Conservation (phyloP, 2,329 filamentous ascomycete genomes). For the Fusarium caatingaense region DNA sequence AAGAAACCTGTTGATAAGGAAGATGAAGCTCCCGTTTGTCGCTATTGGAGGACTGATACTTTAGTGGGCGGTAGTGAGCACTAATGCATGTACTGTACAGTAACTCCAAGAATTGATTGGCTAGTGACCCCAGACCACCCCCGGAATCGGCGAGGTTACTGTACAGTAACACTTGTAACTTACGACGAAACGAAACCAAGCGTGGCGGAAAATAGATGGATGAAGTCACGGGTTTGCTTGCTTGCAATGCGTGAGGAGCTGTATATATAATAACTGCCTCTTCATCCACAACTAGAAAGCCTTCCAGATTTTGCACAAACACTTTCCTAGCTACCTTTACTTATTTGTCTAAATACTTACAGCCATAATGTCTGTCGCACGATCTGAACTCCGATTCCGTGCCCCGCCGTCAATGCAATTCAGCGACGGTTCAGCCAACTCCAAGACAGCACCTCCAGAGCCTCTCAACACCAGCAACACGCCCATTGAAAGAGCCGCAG, state of each 20-base stretch:
- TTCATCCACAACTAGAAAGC: rapidly evolving
- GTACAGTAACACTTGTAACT: slow-evolving; percentile 1
- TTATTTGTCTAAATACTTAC: not conserved
- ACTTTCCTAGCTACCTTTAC: rapidly evolving
- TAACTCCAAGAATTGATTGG: slow-evolving; percentile 2
- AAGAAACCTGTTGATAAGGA: not conserved
- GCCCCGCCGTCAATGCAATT: slow-evolving; percentile 21
- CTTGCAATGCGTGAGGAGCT: not conserved
- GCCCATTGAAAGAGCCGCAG: not conserved
- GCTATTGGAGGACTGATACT: not conserved
- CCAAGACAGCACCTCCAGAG: not conserved
- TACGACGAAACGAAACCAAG: not conserved
- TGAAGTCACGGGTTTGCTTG: not conserved
- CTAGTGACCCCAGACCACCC: not conserved
- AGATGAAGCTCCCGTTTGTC: not conserved
- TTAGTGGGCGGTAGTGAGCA: not conserved
- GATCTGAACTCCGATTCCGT: slow-evolving; percentile 18
- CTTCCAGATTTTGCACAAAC: not conserved
- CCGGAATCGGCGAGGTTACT: slow-evolving; percentile 1
- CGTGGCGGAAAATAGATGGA: not conserved
- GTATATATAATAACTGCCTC: not conserved
- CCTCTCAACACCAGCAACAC: rapidly evolving
- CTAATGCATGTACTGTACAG: slow-evolving; percentile 31
- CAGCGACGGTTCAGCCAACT: slow-evolving; percentile 8
- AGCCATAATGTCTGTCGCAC: slow-evolving; percentile 5